These are phyloP conservation scores for Trichoderma koningii DNA, from an alignment of 2,329 filamentous ascomycete species.

Conservation along the genomic window DNA sequence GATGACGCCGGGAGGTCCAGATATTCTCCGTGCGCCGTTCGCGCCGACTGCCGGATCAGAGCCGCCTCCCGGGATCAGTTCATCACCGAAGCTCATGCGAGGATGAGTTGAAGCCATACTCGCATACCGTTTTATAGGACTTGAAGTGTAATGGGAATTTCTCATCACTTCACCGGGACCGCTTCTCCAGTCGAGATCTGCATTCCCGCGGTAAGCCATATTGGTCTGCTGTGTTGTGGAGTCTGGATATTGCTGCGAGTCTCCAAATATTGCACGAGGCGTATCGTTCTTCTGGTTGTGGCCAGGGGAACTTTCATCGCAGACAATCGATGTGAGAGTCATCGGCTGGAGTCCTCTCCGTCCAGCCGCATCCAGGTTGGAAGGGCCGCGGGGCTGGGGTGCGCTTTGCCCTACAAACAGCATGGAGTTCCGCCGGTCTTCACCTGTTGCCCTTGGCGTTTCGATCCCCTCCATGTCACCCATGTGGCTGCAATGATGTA, in stretches of 20 bases:
- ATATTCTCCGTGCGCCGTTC: slow-evolving; percentile 44
- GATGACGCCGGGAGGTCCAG: slow-evolving; percentile 49
- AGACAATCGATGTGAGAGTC: too few species aligned
- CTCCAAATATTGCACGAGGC: not conserved
- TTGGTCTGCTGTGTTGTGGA: not conserved
- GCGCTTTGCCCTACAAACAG: too few species aligned
- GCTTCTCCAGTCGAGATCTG: not conserved
- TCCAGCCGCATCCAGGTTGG: too few species aligned
- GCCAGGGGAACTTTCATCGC: too few species aligned
- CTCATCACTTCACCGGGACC: not conserved
- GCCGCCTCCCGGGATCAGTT: slow-evolving; percentile 26
- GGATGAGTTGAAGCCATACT: not conserved
- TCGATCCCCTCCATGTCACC: not conserved
- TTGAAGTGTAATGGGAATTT: not conserved
- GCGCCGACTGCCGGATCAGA: slow-evolving; percentile 2
- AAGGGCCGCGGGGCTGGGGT: too few species aligned
- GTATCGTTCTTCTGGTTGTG: too few species aligned
- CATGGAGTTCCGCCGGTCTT: too few species aligned
- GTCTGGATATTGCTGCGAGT: not conserved
- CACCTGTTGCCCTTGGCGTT: too few species aligned
- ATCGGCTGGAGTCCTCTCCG: too few species aligned
- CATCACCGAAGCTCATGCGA: not conserved
- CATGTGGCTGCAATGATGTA: not conserved
- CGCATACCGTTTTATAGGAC: not conserved
- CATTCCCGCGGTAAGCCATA: not conserved